These are phyloP conservation scores for Mycena floridula DNA, from an alignment of 768 basidiomycete genomes.

Conservation along the genomic window DNA sequence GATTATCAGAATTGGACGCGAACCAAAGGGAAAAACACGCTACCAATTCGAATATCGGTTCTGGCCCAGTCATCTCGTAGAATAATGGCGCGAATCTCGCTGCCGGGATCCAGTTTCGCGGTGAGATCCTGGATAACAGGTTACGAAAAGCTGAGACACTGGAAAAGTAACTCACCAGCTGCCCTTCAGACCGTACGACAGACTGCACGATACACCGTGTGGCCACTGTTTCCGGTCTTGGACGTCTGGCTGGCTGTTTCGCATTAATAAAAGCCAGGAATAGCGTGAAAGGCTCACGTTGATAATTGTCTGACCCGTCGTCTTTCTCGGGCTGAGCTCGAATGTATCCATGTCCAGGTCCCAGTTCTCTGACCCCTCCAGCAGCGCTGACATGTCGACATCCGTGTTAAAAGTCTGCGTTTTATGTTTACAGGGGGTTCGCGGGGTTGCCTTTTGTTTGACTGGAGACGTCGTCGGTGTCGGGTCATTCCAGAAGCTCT, in stretches of 20 bases:
- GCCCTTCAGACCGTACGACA: background rate
- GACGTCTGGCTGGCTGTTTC: slow-evolving; percentile 19
- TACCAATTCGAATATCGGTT: slow-evolving; percentile 57
- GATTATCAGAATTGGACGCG: background rate
- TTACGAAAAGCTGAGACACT: background rate
- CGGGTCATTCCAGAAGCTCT: no score
- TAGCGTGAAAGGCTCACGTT: no score
- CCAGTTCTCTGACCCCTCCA: slow-evolving; percentile 68
- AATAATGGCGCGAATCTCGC: slow-evolving; percentile 41
- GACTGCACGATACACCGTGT: background rate
- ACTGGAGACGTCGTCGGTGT: no score
- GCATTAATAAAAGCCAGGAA: no score
- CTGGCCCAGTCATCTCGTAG: slow-evolving; percentile 77
- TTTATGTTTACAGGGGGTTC: no score
- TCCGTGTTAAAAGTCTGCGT: no score
- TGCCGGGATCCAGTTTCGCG: slow-evolving; percentile 35
- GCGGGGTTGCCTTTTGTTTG: no score
- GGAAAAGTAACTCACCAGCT: background rate
- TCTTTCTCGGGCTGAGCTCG: slow-evolving; percentile 45
- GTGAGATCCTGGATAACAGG: slow-evolving; percentile 37
- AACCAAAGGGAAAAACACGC: slow-evolving; percentile 6
- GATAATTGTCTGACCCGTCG: no score
- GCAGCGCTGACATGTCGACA: slow-evolving; percentile 36
- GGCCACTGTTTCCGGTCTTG: no score
- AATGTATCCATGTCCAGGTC: slow-evolving; percentile 58